Evolutionary conservation across 2,329 filamentous ascomycete species (phyloP), one percentile per base, ranked within the genome.

Genomic region (Ascosphaera acerosa): DNA sequence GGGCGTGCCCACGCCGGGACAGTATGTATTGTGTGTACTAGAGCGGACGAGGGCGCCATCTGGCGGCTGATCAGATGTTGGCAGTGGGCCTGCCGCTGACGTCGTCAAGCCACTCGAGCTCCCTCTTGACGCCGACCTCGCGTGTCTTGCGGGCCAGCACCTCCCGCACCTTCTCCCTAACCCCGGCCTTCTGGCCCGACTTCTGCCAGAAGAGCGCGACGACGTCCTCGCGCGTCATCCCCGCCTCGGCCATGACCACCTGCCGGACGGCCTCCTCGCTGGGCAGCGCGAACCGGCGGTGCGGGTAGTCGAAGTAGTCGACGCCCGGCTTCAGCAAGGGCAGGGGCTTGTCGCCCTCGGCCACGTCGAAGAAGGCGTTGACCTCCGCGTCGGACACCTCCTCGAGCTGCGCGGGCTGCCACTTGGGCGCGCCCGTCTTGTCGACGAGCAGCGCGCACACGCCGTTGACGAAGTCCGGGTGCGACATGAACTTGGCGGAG

Each of bases 381-480:
- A 84, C 60, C 14, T 64, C 58, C 29, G 58, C 47, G 10, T 59
- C 45, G 2, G 51, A 50, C 33, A 90, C 66, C 22, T 74, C 70
- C n/a, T 67, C 61, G 2, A 94, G 60, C 4, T 63, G 67, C 27
- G 64, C 61, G 3, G 81, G 82, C 38, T 73, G 52, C 87, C 87
- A 97, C 37, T 62, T 57, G 1, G 82, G 76, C 10, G 25, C 25
- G 16, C 25, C 25, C 9, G 9, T 23, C 15, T 59, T 59, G 44
- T 68, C 62, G 42, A 87, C 64, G 25, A 97, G 62, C 30, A 74
- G 64, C 15, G 80, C 73, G 32, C 68, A 68, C n/a, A 97, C 84
- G 33, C 87, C 87, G 54, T 90, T 78, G 27, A 70, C 70, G 46
- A 97, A 97, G 52, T 97, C 87, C 3, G 68, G 75, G 49, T 87